phyloP scores from a whole-genome alignment of 2,329 filamentous ascomycete species.

The Cladosporium colombiae region DNA sequence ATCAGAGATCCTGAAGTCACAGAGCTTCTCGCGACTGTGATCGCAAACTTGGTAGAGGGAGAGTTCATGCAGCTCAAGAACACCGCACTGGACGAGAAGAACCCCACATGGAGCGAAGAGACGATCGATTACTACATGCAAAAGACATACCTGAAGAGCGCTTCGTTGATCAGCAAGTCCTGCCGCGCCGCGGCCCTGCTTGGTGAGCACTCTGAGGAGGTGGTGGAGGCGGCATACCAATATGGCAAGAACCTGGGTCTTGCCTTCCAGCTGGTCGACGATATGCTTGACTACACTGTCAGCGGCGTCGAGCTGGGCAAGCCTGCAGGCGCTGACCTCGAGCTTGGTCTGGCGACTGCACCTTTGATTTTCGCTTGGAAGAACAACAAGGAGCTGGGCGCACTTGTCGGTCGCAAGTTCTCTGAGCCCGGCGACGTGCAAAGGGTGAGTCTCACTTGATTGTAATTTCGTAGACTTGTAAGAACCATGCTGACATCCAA shows the following conservation, averaged over 20 bases:
- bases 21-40: slow-evolving; percentile 91
- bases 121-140: slow-evolving; percentile 91
- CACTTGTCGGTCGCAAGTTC: slow-evolving; percentile 90
- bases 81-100: slow-evolving; percentile 81
- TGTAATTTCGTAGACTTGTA: neutral
- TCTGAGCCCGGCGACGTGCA: slow-evolving; percentile 77
- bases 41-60: slow-evolving; percentile 95
- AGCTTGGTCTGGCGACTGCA: slow-evolving; percentile 89
- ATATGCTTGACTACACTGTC: slow-evolving; percentile 95
- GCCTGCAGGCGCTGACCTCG: slow-evolving; percentile 89
- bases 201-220: slow-evolving; percentile 71
- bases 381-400: slow-evolving; percentile 77
- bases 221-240: slow-evolving; percentile 85
- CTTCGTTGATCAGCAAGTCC: slow-evolving; percentile 92
- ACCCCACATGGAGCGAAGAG: slow-evolving; percentile 83
- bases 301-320: slow-evolving; percentile 85
- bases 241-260: slow-evolving; percentile 94
- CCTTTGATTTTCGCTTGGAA: slow-evolving; percentile 91
- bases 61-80: slow-evolving; percentile 99
- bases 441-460: slow-evolving; percentile 59
- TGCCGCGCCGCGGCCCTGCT: slow-evolving; percentile 87
- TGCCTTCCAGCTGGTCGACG: slow-evolving; percentile 96
- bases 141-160: slow-evolving; percentile 97
- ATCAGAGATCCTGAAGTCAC: slow-evolving; percentile 91
- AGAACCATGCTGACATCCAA: slow-evolving; percentile 28